Evolutionary conservation across 2,329 filamentous ascomycete genomes (phyloP).

Genomic region (Pseudopithomyces chartarum): DNA sequence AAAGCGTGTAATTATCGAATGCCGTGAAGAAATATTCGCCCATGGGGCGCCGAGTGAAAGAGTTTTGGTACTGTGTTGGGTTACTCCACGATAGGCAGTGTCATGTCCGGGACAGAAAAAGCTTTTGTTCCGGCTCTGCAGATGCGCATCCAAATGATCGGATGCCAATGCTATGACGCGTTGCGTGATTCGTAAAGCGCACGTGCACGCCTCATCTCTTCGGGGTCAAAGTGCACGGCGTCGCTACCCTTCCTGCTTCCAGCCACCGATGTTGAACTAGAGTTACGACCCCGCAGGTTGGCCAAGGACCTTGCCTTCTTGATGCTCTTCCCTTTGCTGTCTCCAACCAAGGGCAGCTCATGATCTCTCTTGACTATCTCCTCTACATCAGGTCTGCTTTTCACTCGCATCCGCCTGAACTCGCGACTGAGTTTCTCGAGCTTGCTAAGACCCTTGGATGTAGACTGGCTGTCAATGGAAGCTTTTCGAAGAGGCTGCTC

Average conservation of each 20-base stretch:
- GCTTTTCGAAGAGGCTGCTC: conserved; percentile 31
- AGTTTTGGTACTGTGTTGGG: too few species aligned
- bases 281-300: conserved; percentile 35
- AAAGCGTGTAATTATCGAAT: not conserved
- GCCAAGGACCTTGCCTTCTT: conserved; percentile 45
- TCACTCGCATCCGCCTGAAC: conserved; percentile 61
- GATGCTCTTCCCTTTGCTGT: conserved; percentile 38
- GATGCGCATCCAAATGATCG: conserved; percentile 12
- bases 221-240: conserved; percentile 37
- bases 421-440: conserved; percentile 65
- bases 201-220: conserved; percentile 45
- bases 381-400: conserved; percentile 57
- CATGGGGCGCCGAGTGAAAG: not conserved
- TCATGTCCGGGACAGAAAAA: too few species aligned
- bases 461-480: conserved; percentile 19
- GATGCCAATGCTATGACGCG: conserved; percentile 15
- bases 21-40: not conserved
- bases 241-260: conserved; percentile 41
- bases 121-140: too few species aligned
- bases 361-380: conserved; percentile 48
- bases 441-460: conserved; percentile 50
- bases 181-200: conserved; percentile 35
- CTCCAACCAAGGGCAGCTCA: conserved; percentile 21
- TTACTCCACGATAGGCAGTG: too few species aligned
- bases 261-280: conserved; percentile 36